These are phyloP conservation scores for Nannizzia gypsea DNA, from an alignment of 2,329 filamentous ascomycete genomes.

Conservation along the genomic window DNA sequence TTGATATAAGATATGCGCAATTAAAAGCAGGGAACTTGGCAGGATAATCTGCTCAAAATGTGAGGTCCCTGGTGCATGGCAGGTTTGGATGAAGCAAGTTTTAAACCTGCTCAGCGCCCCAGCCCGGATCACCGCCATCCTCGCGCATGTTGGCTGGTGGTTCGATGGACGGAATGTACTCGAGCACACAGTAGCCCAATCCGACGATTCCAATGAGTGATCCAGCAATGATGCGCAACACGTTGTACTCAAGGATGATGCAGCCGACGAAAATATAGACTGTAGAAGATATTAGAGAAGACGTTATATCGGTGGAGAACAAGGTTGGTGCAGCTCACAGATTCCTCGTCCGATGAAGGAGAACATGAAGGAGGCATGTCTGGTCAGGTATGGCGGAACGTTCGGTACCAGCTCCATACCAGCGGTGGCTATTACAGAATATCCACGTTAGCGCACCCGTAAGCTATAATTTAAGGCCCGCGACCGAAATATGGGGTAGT, in stretches of 20 bases:
- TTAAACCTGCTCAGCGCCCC: conserved; percentile 68
- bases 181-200: conserved; percentile 61
- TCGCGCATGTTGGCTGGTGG: conserved; percentile 73
- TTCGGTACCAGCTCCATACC: conserved; percentile 69
- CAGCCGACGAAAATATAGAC: conserved; percentile 95
- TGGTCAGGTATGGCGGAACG: conserved; percentile 80
- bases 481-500: not conserved
- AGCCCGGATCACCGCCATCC: conserved; percentile 59
- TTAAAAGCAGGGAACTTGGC: not conserved
- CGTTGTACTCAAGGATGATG: conserved; percentile 59
- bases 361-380: conserved; percentile 96
- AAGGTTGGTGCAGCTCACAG: conserved; percentile 51
- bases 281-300: conserved; percentile 27
- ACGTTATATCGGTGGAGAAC: not conserved
- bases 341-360: conserved; percentile 90
- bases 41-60: not conserved
- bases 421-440: conserved; percentile 45
- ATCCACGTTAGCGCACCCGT: conserved; percentile 17
- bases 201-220: conserved; percentile 67
- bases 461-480: not conserved
- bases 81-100: not conserved
- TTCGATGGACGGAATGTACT: conserved; percentile 68
- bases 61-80: not conserved
- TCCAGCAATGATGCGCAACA: conserved; percentile 63
- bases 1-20: not conserved